Base-by-base conservation (phyloP, 768 basidiomycete genomes). In the Psilocybe tampanensis region DNA sequence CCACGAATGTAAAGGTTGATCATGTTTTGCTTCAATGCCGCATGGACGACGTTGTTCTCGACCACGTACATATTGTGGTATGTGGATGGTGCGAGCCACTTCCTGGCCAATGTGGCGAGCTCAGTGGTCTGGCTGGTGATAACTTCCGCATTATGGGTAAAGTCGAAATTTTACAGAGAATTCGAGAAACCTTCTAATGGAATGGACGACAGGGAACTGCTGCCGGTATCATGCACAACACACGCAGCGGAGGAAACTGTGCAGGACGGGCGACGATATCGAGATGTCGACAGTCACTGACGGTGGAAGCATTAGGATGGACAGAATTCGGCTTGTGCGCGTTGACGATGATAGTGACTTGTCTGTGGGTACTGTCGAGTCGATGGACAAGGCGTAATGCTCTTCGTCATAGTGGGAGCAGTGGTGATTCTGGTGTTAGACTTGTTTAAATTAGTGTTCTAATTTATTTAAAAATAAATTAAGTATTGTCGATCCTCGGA, bases 221-320 rank as follows among this genome's bases (percentile, higher is more conserved):
- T 42, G 80, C 89, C 13, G 89, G 86, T 21, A 64, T 90, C 29
- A 85, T 89, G 81, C 85, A 86, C 63, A 71, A 73, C 59, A 82
- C 86, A n/a, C 79, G 89, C 45, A 65, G 71, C 9, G 88, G 86
- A 12, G 82, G 81, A 5, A 71, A 80, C 66, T 91, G 90, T 61
- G 75, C 81, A 24, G 79, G 78, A 57, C 70, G 70, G 44, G 76
- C 82, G 5, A 71, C 75, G 21, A 78, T 86, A 59, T 85, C 86
- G 17, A 73, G 82, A 80, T 92, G 91, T 71, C 79, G 87, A 61
- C 85, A 90, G 68, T 82, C 83, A 2, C 72, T 91, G 59, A 89
- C 89, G 4, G 85, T 90, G 7, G 87, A 89, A 69, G 86, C 86
- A 1, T 67, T 92, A 15, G 89, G 88, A 4, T 92, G 90, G 90